phyloP scores from a whole-genome alignment of 202 grass and related monocot species.

The Carex arenaria region DNA sequence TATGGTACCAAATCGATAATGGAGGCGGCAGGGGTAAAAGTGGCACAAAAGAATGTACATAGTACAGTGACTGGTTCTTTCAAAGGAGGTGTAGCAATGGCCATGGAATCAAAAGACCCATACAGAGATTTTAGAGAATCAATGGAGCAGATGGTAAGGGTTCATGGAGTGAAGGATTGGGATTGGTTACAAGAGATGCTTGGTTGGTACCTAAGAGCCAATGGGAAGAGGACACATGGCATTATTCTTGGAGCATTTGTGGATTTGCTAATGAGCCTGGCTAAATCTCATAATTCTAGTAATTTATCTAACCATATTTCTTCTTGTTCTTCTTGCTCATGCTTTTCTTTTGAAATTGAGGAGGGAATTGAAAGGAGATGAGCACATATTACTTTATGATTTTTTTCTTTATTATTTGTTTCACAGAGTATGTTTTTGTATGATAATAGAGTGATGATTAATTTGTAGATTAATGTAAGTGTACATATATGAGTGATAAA shows the following conservation, averaged over 20 bases:
- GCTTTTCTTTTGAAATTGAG: constrained; percentile 13
- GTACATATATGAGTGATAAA: not conserved
- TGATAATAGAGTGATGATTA: not conserved
- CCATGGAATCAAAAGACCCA: constrained; percentile 60
- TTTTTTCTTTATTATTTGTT: not conserved
- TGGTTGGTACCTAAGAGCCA: constrained; percentile 67
- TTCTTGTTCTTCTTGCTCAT: constrained; percentile 27
- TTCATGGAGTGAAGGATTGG: constrained; percentile 50
- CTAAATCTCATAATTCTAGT: constrained; percentile 31
- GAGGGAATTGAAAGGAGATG: constrained; percentile 1
- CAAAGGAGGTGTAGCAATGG: constrained; percentile 50
- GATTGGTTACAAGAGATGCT: constrained; percentile 91
- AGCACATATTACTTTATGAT: not conserved
- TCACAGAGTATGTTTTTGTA: constrained; percentile 9
- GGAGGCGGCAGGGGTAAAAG: not conserved
- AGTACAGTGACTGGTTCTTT: constrained; percentile 17
- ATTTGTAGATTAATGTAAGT: not conserved
- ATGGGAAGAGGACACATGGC: constrained; percentile 60
- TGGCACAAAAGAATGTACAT: not conserved
- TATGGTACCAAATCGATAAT: constrained; percentile 57
- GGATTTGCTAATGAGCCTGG: constrained; percentile 52
- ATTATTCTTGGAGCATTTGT: constrained; percentile 75
- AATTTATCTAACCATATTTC: constrained; percentile 20
- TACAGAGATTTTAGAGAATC: constrained; percentile 74
- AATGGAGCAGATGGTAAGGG: constrained; percentile 93